A percentile compares a stretch with the other conserved stretches of the same genome.
Conservation (phyloP, 352 stramenopile genomes). For the Phytopythium vexans region DNA sequence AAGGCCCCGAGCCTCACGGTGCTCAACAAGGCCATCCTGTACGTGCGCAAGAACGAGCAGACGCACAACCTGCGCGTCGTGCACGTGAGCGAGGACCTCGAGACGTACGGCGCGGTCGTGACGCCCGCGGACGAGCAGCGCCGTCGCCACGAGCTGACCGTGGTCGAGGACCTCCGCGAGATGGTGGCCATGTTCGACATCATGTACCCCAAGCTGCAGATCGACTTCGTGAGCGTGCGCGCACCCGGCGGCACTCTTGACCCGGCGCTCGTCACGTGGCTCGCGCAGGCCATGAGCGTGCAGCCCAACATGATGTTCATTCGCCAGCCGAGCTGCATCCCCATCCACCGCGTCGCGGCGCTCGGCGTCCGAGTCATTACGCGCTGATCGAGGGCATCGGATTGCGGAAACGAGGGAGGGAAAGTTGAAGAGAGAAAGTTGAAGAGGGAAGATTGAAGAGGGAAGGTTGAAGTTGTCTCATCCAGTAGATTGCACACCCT, state of each 20-base stretch:
- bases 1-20: constrained; percentile 86
- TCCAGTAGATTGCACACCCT: no score
- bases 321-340: constrained; percentile 81
- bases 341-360: constrained; percentile 87
- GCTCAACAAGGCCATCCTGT: constrained; percentile 94
- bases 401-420: background rate
- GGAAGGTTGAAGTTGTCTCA: no score
- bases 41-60: constrained; percentile 91
- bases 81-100: constrained; percentile 58
- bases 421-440: no score
- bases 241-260: constrained; percentile 56
- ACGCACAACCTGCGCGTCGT: constrained; percentile 90
- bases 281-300: constrained; percentile 70
- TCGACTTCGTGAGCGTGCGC: constrained; percentile 82
- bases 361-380: constrained; percentile 90
- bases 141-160: constrained; percentile 27
- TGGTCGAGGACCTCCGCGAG: constrained; percentile 67
- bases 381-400: constrained; percentile 14
- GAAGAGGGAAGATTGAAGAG: no score
- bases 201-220: constrained; percentile 92
- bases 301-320: constrained; percentile 94
- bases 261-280: constrained; percentile 84
- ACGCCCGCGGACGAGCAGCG: constrained; percentile 33
- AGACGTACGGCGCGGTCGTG: constrained; percentile 25
- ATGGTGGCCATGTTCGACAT: constrained; percentile 80